phyloP scores from a whole-genome alignment of 1,139 yeast species.

The Protomyces macrosporus region DNA sequence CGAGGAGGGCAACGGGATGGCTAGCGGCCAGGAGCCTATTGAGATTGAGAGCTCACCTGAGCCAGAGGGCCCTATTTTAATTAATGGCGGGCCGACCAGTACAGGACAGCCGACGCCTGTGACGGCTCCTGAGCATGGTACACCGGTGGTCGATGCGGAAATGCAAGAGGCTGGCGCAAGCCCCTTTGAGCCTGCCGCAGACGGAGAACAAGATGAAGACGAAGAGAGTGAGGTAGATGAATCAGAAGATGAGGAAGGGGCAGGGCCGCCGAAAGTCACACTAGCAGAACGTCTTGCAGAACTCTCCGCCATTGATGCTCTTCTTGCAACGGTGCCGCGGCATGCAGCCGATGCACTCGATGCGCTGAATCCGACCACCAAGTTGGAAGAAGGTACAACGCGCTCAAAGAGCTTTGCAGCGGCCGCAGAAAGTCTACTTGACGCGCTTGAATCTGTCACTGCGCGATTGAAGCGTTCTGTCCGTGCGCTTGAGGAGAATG shows the following conservation, averaged over 20 bases:
- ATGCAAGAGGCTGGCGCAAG: background rate
- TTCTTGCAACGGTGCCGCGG: background rate
- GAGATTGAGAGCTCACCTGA: background rate
- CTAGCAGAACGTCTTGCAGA: background rate
- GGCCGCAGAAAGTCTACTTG: constrained; percentile 1
- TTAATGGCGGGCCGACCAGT: too few species aligned
- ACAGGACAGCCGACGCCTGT: too few species aligned
- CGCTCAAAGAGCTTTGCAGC: background rate
- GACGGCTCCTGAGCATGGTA: too few species aligned
- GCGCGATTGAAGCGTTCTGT: constrained; percentile 12
- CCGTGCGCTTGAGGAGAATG: constrained; percentile 12
- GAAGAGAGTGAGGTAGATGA: constrained; percentile 26
- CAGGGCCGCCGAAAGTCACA: background rate
- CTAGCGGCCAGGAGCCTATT: background rate
- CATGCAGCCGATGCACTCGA: constrained; percentile 4
- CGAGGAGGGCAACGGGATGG: too few species aligned
- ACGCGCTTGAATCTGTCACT: constrained; percentile 4
- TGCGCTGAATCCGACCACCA: constrained; percentile 3
- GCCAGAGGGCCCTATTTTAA: background rate
- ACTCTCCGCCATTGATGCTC: constrained; percentile 1
- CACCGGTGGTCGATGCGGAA: background rate
- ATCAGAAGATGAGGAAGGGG: background rate
- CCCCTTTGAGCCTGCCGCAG: background rate
- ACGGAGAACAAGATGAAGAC: background rate
- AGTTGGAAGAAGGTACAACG: background rate